Evolutionary conservation across 2,329 filamentous ascomycete genomes (phyloP).

Genomic region (Fusarium nurragi): DNA sequence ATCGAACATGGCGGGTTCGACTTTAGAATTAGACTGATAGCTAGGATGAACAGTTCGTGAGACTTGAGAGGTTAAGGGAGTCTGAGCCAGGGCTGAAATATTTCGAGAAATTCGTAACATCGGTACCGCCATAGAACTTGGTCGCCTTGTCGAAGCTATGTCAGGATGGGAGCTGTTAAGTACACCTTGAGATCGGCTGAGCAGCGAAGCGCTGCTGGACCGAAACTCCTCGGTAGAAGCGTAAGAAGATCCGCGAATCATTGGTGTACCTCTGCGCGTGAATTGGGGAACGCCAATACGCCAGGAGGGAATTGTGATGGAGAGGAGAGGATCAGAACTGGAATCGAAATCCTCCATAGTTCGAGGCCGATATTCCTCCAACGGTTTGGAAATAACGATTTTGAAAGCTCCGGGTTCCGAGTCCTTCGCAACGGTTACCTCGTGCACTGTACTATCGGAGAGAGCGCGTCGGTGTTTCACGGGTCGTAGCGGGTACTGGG

Average conservation of each 20-base stretch:
- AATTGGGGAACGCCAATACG: conserved; percentile 84
- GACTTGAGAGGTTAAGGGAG: conserved; percentile 52
- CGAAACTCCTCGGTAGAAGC: conserved; percentile 76
- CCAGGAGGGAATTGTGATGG: conserved; percentile 85
- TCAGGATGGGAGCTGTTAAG: conserved; percentile 41
- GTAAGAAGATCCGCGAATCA: conserved; percentile 83
- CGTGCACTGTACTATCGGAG: conserved; percentile 81
- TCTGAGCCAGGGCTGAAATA: conserved; percentile 37
- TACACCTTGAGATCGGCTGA: conserved; percentile 50
- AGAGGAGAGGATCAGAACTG: conserved; percentile 64
- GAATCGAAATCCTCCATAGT: conserved; percentile 67
- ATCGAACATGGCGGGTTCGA: conserved; percentile 84
- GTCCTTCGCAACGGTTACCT: conserved; percentile 62
- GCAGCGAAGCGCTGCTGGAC: conserved; percentile 67
- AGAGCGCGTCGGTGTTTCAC: conserved; percentile 68
- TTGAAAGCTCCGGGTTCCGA: conserved; percentile 76
- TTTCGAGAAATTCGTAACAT: conserved; percentile 46
- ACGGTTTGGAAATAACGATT: conserved; percentile 80
- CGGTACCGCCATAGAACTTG: conserved; percentile 52
- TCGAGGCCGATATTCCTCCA: conserved; percentile 67
- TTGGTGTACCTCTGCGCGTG: conserved; percentile 77
- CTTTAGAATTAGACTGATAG: conserved; percentile 60
- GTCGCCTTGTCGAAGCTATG: conserved; percentile 46
- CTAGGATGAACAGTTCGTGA: conserved; percentile 56
- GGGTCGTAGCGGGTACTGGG: conserved; percentile 35